Evolutionary conservation across 768 basidiomycete species (phyloP), one percentile per base, ranked within the genome.

Genomic region (Mrakia hoshinonis): DNA sequence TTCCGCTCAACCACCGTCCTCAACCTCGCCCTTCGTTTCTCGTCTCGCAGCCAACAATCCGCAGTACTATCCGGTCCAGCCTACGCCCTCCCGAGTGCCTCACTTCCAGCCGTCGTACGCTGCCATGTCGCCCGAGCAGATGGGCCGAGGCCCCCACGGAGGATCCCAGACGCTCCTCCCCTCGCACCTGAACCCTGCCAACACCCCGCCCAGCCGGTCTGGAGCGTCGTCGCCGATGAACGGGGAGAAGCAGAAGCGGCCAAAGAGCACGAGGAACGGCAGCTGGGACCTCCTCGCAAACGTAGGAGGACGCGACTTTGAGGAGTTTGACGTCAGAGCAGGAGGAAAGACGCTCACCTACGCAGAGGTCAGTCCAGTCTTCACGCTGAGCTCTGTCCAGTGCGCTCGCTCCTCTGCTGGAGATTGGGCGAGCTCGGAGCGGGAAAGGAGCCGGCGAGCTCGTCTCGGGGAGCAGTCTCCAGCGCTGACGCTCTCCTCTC

Each of bases 271-370:
- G 0, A 0, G 66, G 34, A 34, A 29, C 20, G 12, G 15, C 13
- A 52, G 48, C 31, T 51, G 51, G 66, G 66, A 54, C n/a, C 31
- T 39, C 13, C 66, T 67, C 20, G n/a, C 15, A n/a, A 46, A n/a
- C 31, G 38, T 43, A 0, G 51, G 51, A 51, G 36, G 34, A 4
- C 31, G 46, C 34, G 66, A 67, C 46, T 51, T 34, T 22, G 51
- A 51, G 36, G 66, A 67, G 34, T 72, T 72, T 51, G 70, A 72
- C 65, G 31, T 72, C 29, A 64, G 70, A n/a, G 29, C 36, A 10
- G 70, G 70, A 12, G 64, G 65, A 12, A 58, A 65, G 52, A 48
- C 51, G 12, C 55, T 71, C 11, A 52, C 65, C 29, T 72, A 66
- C 31, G 70, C 70, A 0, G 64, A 67, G 51, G 49, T 67, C 5